These are phyloP conservation scores for Penicillium janthinellum DNA, from an alignment of 2,329 filamentous ascomycete genomes.

Conservation along the genomic window DNA sequence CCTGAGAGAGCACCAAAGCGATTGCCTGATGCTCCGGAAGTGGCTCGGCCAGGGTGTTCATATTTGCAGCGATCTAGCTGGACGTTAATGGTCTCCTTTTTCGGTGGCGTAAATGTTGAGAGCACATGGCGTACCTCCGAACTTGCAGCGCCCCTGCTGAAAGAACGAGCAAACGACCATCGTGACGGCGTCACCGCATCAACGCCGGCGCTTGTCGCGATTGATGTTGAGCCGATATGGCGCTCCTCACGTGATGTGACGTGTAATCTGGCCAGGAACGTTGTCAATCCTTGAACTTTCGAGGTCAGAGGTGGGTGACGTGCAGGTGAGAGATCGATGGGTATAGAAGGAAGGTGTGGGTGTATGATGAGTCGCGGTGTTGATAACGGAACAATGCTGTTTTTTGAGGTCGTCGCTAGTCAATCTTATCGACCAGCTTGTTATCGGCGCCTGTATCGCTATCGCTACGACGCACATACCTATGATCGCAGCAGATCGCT, in stretches of 20 bases:
- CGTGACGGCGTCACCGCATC: slow-evolving; percentile 12
- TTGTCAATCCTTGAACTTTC: not conserved
- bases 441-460: slow-evolving; percentile 5
- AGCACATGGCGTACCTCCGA: slow-evolving; percentile 56
- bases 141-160: slow-evolving; percentile 65
- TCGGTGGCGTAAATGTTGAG: not conserved
- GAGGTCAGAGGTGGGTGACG: not conserved
- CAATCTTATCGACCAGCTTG: slow-evolving; percentile 8
- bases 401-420: slow-evolving; percentile 8
- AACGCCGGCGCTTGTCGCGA: slow-evolving; percentile 1
- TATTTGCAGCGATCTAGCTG: slow-evolving; percentile 59
- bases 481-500: not conserved
- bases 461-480: not conserved
- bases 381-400: slow-evolving; percentile 14
- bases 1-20: slow-evolving; percentile 59
- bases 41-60: slow-evolving; percentile 56
- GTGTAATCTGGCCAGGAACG: not conserved
- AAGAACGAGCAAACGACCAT: slow-evolving; percentile 65
- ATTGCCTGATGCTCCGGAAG: slow-evolving; percentile 50
- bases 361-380: slow-evolving; percentile 4
- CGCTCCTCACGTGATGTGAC: not conserved
- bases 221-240: not conserved
- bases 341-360: not conserved
- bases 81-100: slow-evolving; percentile 18
- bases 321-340: not conserved